Evolutionary conservation across 768 basidiomycete species (phyloP), one percentile per base, ranked within the genome.

Genomic region (Agaricus bisporus): DNA sequence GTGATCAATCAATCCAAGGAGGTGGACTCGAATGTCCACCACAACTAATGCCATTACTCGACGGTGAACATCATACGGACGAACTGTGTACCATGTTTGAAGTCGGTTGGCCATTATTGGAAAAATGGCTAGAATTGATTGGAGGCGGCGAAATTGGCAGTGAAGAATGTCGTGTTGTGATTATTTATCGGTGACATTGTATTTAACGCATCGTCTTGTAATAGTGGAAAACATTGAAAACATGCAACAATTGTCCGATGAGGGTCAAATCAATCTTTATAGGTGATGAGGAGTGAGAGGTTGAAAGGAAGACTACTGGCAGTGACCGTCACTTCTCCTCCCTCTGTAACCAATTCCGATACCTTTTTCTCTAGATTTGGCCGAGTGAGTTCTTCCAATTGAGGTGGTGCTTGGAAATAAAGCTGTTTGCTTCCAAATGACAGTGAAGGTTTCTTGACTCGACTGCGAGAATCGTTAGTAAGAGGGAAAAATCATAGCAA

Each of bases 391-490:
- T 83, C 74, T 66, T 97, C 91, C 12, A 99, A 78, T 63, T 92
- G 91, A 4, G 92, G 90, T 7, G 97, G 95, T 1, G 91, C 90
- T 67, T 95, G 92, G 66, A 94, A 83, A 75, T 97, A 99, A 37
- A 98, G 84, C 36, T 86, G 88, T 60, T 77, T 80, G 20, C 77
- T 78, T 5, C 83, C 75, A 0, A 85, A 82, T 4, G 95, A 90
- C 15, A 99, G 68, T 0, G 97, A 98, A 0, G 97, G 97, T 64
- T 86, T 93, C 73, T 94, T 95, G 72, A 98, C 88, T 82, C 98
- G 97, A 58, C 97, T 99, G 54, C 5, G 11, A 28, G 26, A 28
- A 50, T 29, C 20, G 25, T 20, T 10, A 36, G 14, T 6, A 47
- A 58, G 28, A 52, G 41, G 11, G 35, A 2, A 56, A 1, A 22